phyloP scores from a whole-genome alignment of 495 filamentous ascomycete genomes.

The Terfezia boudieri region DNA sequence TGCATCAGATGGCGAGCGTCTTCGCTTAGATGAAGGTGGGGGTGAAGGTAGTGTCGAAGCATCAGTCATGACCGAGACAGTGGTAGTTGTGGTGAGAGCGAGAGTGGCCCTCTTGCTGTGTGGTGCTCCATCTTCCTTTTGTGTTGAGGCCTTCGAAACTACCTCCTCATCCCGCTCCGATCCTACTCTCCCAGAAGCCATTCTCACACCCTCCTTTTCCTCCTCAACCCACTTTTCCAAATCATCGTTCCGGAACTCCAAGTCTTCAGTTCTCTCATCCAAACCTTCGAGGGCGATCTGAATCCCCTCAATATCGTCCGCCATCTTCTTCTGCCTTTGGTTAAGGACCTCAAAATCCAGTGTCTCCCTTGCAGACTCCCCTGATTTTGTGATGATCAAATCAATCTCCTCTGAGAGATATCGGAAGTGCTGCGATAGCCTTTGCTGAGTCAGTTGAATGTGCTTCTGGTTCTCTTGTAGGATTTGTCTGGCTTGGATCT shows the following conservation, averaged over 20 bases:
- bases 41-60: no score
- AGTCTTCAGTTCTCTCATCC: background rate
- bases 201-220: background rate
- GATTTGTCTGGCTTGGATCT: background rate
- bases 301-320: background rate
- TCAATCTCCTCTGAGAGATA: background rate
- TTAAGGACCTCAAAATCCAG: background rate
- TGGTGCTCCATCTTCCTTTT: no score
- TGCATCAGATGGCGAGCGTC: no score
- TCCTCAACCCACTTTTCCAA: background rate
- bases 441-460: background rate
- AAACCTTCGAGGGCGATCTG: background rate
- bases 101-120: no score
- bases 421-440: background rate
- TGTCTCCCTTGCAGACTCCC: background rate
- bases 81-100: no score
- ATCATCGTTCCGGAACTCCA: background rate
- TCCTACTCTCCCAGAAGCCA: background rate
- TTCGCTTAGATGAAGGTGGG: no score
- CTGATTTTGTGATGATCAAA: background rate
- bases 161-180: no score
- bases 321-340: background rate
- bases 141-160: no score
- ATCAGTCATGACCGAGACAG: no score
- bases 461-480: background rate